Conservation (phyloP, 225 moss, liverwort and hornwort species). For the Pleurozium schreberi region DNA sequence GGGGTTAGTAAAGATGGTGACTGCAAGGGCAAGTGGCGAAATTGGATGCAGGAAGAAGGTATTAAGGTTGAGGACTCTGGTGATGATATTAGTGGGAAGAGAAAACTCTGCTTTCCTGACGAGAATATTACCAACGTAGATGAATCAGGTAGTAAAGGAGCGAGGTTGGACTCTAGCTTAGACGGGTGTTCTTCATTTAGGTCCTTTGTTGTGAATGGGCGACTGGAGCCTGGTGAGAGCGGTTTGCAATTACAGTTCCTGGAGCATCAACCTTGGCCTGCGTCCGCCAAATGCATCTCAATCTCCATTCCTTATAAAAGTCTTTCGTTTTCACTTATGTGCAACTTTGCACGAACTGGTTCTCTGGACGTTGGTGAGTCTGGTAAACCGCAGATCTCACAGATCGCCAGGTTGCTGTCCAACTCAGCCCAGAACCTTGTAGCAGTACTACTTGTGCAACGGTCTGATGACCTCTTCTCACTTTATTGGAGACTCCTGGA, state of each 20-base stretch:
- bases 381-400: slow-evolving; percentile 1
- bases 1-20: background rate
- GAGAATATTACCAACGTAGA: slow-evolving; percentile 17
- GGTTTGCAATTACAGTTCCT: slow-evolving; percentile 42
- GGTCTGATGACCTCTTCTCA: background rate
- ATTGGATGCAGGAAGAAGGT: slow-evolving; percentile 33
- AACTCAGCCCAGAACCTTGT: slow-evolving; percentile 54
- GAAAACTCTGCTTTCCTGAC: slow-evolving; percentile 36
- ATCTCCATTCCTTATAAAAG: slow-evolving; percentile 39
- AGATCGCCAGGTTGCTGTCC: slow-evolving; percentile 53
- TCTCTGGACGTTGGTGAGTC: slow-evolving; percentile 1
- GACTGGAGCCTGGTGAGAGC: slow-evolving; percentile 36
- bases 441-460: slow-evolving; percentile 36
- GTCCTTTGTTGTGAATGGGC: slow-evolving; percentile 59
- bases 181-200: slow-evolving; percentile 30
- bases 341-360: slow-evolving; percentile 18
- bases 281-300: slow-evolving; percentile 59
- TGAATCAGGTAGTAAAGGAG: background rate
- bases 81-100: slow-evolving; percentile 21
- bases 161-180: background rate
- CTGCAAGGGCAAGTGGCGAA: slow-evolving; percentile 48
- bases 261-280: slow-evolving; percentile 60
- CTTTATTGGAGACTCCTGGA: background rate
- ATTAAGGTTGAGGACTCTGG: slow-evolving; percentile 8
- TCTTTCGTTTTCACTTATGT: slow-evolving; percentile 26